Base-by-base conservation (phyloP, 768 basidiomycete genomes). In the Collybia sp. region DNA sequence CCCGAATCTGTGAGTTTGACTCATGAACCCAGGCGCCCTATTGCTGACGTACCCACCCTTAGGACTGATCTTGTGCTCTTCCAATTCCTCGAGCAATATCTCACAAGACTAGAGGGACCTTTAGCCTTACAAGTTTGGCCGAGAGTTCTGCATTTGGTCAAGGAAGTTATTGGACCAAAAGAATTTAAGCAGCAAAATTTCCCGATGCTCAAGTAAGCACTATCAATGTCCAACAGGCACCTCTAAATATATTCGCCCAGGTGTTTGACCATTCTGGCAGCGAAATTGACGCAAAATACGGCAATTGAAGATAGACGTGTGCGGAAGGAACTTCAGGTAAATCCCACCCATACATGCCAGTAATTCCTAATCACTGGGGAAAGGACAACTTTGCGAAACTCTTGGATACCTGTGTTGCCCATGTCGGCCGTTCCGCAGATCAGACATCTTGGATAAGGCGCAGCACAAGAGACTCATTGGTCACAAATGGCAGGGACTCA, bases 91-190 rank as follows among this genome's bases (percentile, higher is more conserved):
- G 93, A 97, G 58, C 81, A 82, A 45, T 98, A 98, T 58, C 61
- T 97, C 20, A 68, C 67, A 13, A 79, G 84, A 9, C 64, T 98
- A 35, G 96, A 98, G 62, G 91, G 92, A 0, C 91, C 96, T 0
- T 69, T 96, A 31, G 94, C 91, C 2, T 73, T 93, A 10, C 96
- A 98, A 66, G 88, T 97, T 15, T 98, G 95, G 95, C 64, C 69
- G 36, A 78, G 89, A 15, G 85, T 84, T 56, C 69, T 90, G 51
- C 79, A 83, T 41, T 69, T 97, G 36, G 79, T 83, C 6, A 90
- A 86, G 57, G 94, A 97, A 17, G 62, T 95, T 16, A 64, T 79
- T n/a, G 73, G 70, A 33, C 69, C 80, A 16, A 76, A 82, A 20
- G 83, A 85, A 25, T 87, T 85, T 64, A 87, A 85, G 52, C 52